Evolutionary conservation across 2,329 filamentous ascomycete genomes (phyloP).

Genomic region (Penicillium sp.): DNA sequence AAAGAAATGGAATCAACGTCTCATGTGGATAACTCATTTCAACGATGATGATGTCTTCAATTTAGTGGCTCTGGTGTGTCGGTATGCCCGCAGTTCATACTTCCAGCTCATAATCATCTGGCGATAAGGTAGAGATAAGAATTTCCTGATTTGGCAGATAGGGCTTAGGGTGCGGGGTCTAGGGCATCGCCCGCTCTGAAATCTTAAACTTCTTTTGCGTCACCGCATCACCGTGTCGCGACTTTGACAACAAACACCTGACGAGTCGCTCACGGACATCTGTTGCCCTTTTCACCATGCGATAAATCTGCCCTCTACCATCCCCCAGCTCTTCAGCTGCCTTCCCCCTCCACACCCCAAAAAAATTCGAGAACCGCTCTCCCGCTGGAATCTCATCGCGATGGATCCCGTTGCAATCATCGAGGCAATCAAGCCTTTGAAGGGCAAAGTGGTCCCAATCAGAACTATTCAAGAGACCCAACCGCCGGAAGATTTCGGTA

Average conservation of each 20-base stretch:
- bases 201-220: constrained; percentile 13
- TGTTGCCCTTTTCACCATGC: background rate
- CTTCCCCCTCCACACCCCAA: too few relatives aligned
- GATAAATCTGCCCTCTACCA: background rate
- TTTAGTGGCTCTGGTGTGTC: background rate
- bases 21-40: too few relatives aligned
- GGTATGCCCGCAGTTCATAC: background rate
- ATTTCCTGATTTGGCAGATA: constrained; percentile 11
- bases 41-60: too few relatives aligned
- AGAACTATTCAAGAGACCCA: constrained; percentile 48
- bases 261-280: background rate
- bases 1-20: too few relatives aligned
- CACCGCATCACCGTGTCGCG: background rate
- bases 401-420: constrained; percentile 30
- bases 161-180: constrained; percentile 22
- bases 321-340: background rate
- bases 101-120: too few relatives aligned
- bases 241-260: background rate
- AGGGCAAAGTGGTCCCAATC: constrained; percentile 41
- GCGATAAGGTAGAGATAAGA: background rate
- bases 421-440: constrained; percentile 31
- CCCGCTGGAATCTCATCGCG: background rate
- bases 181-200: constrained; percentile 14
- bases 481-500: constrained; percentile 45
- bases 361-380: background rate